phyloP scores from a whole-genome alignment of 371 early-diverging fungal species.

The Parasitella parasitica region DNA sequence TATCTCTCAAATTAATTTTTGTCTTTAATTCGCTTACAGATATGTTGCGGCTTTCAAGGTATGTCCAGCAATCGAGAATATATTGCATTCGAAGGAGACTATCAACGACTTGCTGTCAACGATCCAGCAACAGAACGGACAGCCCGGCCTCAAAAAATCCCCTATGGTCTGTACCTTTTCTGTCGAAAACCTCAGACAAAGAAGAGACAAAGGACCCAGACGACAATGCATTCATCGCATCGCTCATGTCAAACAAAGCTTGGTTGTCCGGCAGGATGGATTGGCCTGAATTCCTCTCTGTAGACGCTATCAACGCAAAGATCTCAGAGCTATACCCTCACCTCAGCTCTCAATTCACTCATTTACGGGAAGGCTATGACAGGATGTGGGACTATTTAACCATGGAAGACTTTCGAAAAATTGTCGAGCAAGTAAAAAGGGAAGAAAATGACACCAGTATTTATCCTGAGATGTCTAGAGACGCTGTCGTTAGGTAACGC shows the following conservation, averaged over 20 bases:
- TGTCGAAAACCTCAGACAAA: not conserved
- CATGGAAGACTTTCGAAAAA: constrained; percentile 38
- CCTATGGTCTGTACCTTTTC: constrained; percentile 2
- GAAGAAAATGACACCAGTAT: constrained; percentile 11
- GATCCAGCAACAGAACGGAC: not conserved
- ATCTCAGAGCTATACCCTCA: constrained; percentile 26
- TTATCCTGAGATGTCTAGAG: constrained; percentile 32
- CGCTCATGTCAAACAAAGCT: constrained; percentile 11
- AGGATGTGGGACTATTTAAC: constrained; percentile 36
- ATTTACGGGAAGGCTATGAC: constrained; percentile 29
- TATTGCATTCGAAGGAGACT: not conserved
- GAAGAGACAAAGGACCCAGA: not conserved
- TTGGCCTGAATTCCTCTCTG: constrained; percentile 16
- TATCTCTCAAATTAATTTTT: not conserved
- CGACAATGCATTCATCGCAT: constrained; percentile 21
- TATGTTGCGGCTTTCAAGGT: not conserved
- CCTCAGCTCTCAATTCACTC: constrained; percentile 23
- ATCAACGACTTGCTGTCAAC: not conserved
- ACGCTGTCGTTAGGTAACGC: constrained; percentile 36
- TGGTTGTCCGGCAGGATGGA: constrained; percentile 16
- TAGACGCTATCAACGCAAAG: constrained; percentile 26
- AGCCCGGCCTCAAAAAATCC: not conserved
- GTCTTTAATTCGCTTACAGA: not conserved
- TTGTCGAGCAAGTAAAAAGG: constrained; percentile 27
- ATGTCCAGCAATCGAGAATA: not conserved